These are phyloP conservation scores for Microdochium bolleyi DNA, from an alignment of 2,329 filamentous ascomycete species.

Conservation along the genomic window DNA sequence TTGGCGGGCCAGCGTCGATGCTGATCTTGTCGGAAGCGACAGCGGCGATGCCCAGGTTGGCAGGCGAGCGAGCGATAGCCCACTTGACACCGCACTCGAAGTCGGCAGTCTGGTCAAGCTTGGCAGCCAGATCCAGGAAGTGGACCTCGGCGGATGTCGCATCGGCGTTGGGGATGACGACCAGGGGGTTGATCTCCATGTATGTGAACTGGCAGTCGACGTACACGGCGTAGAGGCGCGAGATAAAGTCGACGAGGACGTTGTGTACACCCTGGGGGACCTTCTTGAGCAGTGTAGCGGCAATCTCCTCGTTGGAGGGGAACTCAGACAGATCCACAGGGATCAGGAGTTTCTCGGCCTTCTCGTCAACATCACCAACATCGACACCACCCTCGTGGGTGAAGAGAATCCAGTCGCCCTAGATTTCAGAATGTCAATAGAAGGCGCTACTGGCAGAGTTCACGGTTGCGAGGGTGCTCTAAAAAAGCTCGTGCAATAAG, in stretches of 20 bases:
- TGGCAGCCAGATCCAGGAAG: slow-evolving; percentile 97
- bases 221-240: slow-evolving; percentile 94
- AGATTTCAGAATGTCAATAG: slow-evolving; percentile 12
- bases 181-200: slow-evolving; percentile 98
- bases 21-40: slow-evolving; percentile 66
- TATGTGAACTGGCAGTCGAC: slow-evolving; percentile 99
- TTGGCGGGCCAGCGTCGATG: slow-evolving; percentile 93
- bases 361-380: slow-evolving; percentile 96
- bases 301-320: slow-evolving; percentile 93
- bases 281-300: slow-evolving; percentile 76
- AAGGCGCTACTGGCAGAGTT: slow-evolving; percentile 1
- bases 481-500: too few species aligned
- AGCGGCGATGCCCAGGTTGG: slow-evolving; percentile 75
- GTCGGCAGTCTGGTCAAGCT: slow-evolving; percentile 97
- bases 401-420: slow-evolving; percentile 99
- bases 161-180: slow-evolving; percentile 91
- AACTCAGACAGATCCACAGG: slow-evolving; percentile 92
- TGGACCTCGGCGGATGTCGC: slow-evolving; percentile 89
- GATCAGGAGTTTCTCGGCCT: slow-evolving; percentile 97
- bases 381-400: slow-evolving; percentile 99
- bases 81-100: slow-evolving; percentile 99
- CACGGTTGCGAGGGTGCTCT: too few species aligned
- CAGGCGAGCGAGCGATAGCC: slow-evolving; percentile 88
- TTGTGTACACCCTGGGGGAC: slow-evolving; percentile 95
- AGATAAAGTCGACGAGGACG: slow-evolving; percentile 98